Conservation (phyloP, 2,329 filamentous ascomycete genomes). For the Tothia fuscella region DNA sequence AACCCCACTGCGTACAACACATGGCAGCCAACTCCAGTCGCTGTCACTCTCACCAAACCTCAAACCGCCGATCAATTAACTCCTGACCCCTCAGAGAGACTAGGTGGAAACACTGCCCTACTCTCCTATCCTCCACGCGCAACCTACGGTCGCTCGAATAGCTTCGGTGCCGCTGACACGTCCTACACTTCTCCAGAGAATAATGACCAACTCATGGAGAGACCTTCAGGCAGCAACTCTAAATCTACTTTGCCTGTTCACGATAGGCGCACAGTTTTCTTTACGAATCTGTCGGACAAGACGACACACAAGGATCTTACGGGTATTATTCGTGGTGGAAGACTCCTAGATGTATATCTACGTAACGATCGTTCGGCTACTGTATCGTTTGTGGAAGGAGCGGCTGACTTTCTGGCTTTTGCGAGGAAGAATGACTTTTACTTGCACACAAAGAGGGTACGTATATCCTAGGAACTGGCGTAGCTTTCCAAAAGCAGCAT, state of each 20-base stretch:
- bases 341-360: conserved; percentile 56
- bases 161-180: conserved; percentile 15
- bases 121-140: conserved; percentile 13
- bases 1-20: background rate
- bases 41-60: conserved; percentile 12
- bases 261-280: conserved; percentile 43
- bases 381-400: conserved; percentile 57
- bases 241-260: background rate
- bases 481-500: background rate
- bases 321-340: conserved; percentile 54
- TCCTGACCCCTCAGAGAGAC: conserved; percentile 15
- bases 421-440: conserved; percentile 55
- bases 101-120: conserved; percentile 15
- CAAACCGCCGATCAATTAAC: conserved; percentile 10
- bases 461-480: conserved; percentile 17
- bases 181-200: conserved; percentile 8
- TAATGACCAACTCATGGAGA: background rate
- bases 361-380: conserved; percentile 49
- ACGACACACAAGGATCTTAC: conserved; percentile 56
- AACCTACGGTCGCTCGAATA: conserved; percentile 14
- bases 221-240: no score
- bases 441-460: conserved; percentile 54
- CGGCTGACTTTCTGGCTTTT: conserved; percentile 52
- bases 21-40: conserved; percentile 5
- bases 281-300: conserved; percentile 49